These are phyloP conservation scores for Cladobotryum protrusum DNA, from an alignment of 2,329 filamentous ascomycete species.

Conservation along the genomic window DNA sequence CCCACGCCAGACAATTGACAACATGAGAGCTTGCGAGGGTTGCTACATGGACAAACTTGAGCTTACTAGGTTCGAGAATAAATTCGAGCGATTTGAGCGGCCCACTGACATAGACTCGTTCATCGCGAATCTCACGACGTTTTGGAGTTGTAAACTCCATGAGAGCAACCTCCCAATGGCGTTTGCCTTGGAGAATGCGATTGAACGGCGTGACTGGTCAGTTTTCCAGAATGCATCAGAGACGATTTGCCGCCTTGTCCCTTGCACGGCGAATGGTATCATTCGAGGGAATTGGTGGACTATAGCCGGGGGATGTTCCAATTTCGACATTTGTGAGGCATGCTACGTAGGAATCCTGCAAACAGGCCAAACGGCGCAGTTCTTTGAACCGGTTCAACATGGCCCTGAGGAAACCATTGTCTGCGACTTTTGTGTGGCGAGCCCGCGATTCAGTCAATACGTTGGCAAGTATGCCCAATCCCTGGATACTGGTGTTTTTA, in stretches of 20 bases:
- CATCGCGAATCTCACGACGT: slow-evolving; percentile 16
- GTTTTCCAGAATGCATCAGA: slow-evolving; percentile 23
- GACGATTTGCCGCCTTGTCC: slow-evolving; percentile 16
- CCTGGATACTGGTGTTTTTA: slow-evolving; percentile 27
- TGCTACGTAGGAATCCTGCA: slow-evolving; percentile 27
- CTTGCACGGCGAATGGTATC: slow-evolving; percentile 25
- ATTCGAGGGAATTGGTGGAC: slow-evolving; percentile 30
- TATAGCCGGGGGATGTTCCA: slow-evolving; percentile 16
- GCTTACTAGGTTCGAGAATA: slow-evolving; percentile 20
- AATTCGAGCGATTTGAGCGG: slow-evolving; percentile 21
- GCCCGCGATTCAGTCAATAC: slow-evolving; percentile 21
- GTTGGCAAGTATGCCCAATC: slow-evolving; percentile 23
- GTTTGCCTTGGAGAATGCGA: slow-evolving; percentile 21
- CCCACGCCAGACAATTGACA: slow-evolving; percentile 18
- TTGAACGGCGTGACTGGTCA: slow-evolving; percentile 20
- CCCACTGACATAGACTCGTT: slow-evolving; percentile 19
- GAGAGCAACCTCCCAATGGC: slow-evolving; percentile 17
- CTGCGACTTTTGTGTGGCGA: slow-evolving; percentile 25
- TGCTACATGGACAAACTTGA: slow-evolving; percentile 31
- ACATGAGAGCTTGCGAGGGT: slow-evolving; percentile 26
- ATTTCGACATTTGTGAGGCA: slow-evolving; percentile 27
- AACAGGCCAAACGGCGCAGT: slow-evolving; percentile 19
- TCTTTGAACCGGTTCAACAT: slow-evolving; percentile 22
- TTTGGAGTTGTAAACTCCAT: slow-evolving; percentile 21
- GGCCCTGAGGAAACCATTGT: slow-evolving; percentile 16